Evolutionary conservation across 306 rosid genomes (phyloP).

Genomic region (Argentina anserina): DNA sequence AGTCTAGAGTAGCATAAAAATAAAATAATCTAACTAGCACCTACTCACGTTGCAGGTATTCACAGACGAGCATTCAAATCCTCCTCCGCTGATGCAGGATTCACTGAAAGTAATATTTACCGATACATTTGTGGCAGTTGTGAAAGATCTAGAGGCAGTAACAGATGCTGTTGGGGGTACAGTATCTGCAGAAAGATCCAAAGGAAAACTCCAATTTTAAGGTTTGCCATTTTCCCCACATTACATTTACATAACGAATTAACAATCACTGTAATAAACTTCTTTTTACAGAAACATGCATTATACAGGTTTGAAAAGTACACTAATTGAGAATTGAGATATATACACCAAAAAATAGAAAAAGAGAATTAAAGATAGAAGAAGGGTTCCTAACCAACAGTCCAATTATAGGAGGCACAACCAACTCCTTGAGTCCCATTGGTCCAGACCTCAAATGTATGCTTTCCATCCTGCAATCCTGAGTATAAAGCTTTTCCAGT

Average conservation of each 20-base stretch:
- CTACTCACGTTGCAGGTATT: slow-evolving; percentile 89
- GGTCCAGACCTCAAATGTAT: slow-evolving; percentile 66
- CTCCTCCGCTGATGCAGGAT: slow-evolving; percentile 63
- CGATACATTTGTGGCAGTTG: slow-evolving; percentile 60
- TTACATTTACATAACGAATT: neutral
- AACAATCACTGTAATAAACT: neutral
- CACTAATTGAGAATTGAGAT: neutral
- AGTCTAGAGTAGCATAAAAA: neutral
- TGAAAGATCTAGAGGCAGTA: slow-evolving; percentile 53
- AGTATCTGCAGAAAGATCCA: slow-evolving; percentile 57
- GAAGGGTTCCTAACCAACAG: slow-evolving; percentile 57
- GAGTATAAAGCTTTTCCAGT: slow-evolving; percentile 45
- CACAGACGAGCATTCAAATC: slow-evolving; percentile 64
- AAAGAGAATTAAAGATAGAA: slow-evolving; percentile 12
- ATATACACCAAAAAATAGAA: neutral
- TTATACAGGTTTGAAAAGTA: neutral
- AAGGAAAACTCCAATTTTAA: neutral
- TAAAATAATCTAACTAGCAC: slow-evolving; percentile 18
- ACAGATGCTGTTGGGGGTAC: slow-evolving; percentile 78
- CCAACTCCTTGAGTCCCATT: slow-evolving; percentile 43
- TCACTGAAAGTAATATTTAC: slow-evolving; percentile 77
- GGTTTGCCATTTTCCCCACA: neutral
- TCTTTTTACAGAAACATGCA: neutral
- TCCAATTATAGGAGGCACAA: slow-evolving; percentile 74
- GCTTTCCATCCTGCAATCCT: slow-evolving; percentile 71